Evolutionary conservation across 208 protist species (phyloP).

Genomic region (Acanthamoeba castellanii): DNA sequence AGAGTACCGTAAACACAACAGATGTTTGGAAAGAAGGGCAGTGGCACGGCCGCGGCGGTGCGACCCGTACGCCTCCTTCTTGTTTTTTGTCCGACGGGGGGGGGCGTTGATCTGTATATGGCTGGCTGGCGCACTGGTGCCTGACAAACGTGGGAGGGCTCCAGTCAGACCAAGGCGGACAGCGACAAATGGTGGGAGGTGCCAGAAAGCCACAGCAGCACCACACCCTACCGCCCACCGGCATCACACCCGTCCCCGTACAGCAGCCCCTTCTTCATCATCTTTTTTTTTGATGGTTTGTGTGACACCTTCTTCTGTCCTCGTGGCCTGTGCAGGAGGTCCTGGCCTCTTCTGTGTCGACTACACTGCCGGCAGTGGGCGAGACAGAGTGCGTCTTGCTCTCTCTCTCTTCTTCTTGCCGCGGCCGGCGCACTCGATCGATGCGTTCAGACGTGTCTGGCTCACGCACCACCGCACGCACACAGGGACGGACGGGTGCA

Average conservation of each 20-base stretch:
- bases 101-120: too few species aligned
- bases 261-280: neutral
- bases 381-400: neutral
- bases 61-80: neutral
- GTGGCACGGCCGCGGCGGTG: neutral
- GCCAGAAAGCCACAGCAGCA: neutral
- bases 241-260: neutral
- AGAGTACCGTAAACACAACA: neutral
- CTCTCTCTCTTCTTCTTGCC: neutral
- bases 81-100: too few species aligned
- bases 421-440: too few species aligned
- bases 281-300: too few species aligned
- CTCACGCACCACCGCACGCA: too few species aligned
- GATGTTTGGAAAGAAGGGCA: constrained; percentile 58
- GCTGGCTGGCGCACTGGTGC: too few species aligned
- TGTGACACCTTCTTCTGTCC: neutral
- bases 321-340: neutral
- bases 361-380: neutral
- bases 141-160: too few species aligned
- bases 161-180: neutral
- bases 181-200: neutral
- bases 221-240: neutral
- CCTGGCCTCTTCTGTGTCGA: neutral
- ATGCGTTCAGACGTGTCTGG: too few species aligned
- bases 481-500: neutral